Base-by-base conservation (phyloP, 179 eudicot species). In the Amaranthus tricolor region DNA sequence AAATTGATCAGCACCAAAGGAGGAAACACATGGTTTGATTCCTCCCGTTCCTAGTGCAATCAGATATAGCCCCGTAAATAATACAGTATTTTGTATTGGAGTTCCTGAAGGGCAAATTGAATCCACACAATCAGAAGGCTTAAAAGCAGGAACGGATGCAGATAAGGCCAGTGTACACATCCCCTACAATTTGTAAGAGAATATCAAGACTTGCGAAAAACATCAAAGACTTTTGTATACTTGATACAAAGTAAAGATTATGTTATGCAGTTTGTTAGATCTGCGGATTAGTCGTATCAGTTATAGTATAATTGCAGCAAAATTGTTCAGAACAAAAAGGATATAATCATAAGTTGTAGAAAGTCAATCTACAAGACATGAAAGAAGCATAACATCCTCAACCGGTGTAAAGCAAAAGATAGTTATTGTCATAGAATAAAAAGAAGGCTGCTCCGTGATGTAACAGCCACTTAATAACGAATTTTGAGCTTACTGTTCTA, bases 1-100 rank as follows among this genome's bases (percentile, higher is more conserved):
- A 82, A 90, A 90, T 77, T 90, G 96, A 78, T 87, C 92, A 7
- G 96, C 92, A 16, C 96, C 96, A 47, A 90, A 88, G 53, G 96
- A 83, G 19, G 91, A 86, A 80, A 89, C 89, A 73, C 89, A 84
- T 0, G 94, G 91, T 74, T 89, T 86, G 64, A 88, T 89, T 58
- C 90, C 91, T 17, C 94, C 94, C 15, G 90, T 89, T 61, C 91
- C 94, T 51, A 89, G 81, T 19, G 91, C 87, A 60, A 88, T 84
- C 62, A 89, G 81, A 78, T 89, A 89, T 21, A 89, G 88, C 47
- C 91, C 91, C 65, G 80, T 71, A 70, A 80, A 89, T 62, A 89
- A 85, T 68, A 88, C 61, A 6, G 75, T 80, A 75, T 83, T 83
- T 76, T 88, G 94, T 62, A 84, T 84, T 61, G 86, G 78, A 72